Base-by-base conservation (phyloP, 257 asterid species). In the Apocynum venetum region DNA sequence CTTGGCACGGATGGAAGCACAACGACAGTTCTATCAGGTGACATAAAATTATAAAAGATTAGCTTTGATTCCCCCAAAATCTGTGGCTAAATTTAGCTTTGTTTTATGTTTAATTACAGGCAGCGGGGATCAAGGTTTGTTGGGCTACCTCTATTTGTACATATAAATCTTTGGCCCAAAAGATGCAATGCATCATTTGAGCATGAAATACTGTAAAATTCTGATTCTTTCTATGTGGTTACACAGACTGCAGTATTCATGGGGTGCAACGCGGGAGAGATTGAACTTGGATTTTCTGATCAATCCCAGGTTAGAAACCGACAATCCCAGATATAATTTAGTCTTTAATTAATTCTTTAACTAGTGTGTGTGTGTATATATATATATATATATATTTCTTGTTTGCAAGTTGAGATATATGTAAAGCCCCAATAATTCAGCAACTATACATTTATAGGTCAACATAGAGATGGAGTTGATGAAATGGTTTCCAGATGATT, bases 41-140 rank as follows among this genome's bases (percentile, higher is more conserved):
- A 8, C 8, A 47, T 25, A 76, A 76, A 13, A 61, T 71, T 15
- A 71, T 71, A 20, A 47, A 20, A 25, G 57, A 20, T 53, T 8
- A 8, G 15, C 0, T 68, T 41, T 0, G 3, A 19, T 13, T 35
- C 41, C 12, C 49, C 52, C 15, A 71, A 64, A 49, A 73, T 2
- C 36, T 43, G 2, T 41, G 47, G 15, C 57, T 36, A 43, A 55
- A 19, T 0, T 48, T 47, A 51, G 48, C 10, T 9, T 44, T n/a
- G 20, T 20, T 38, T 78, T 44, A 35, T 64, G 43, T 17, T 40
- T 49, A 2, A 46, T 77, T 56, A 53, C 96, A 92, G 98, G 96
- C 87, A 88, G 96, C 98, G 51, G 87, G 96, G 80, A 89, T 94
- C 69, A 87, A 92, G 97, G 98, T 92, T 56, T 35, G 88, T 82